A percentile compares a stretch with the other conserved stretches of the same genome.
phyloP scores from a whole-genome alignment of 2,329 filamentous ascomycete species.

The Myriosclerotinia scirpicola region DNA sequence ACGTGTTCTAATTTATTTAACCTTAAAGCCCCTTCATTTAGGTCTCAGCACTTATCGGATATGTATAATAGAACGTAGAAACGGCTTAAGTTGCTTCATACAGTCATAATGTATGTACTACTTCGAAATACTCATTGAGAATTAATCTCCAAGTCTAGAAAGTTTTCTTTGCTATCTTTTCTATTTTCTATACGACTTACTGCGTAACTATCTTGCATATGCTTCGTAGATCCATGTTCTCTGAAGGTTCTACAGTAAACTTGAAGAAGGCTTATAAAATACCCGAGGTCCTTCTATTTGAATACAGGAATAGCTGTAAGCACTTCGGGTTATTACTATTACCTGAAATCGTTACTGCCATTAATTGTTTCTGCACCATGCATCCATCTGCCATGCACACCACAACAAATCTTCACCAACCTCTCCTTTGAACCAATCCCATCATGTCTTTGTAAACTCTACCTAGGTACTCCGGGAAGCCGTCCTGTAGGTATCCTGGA shows the following conservation, averaged over 20 bases:
- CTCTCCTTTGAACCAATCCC: constrained; percentile 4
- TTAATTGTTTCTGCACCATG: neutral
- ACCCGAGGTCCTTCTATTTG: neutral
- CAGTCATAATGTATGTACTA: no score
- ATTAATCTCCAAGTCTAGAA: neutral
- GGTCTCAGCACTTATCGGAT: neutral
- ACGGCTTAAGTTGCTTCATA: neutral
- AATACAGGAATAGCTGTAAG: neutral
- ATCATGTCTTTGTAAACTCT: neutral
- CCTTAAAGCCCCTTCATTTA: constrained; percentile 11
- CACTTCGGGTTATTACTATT: constrained; percentile 5
- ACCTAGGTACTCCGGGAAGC: constrained; percentile 2
- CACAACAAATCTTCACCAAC: constrained; percentile 6
- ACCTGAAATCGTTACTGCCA: constrained; percentile 5
- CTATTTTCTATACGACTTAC: neutral
- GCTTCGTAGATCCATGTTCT: constrained; percentile 1
- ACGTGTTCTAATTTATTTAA: neutral
- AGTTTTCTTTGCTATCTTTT: neutral
- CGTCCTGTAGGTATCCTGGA: constrained; percentile 10
- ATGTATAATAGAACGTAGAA: neutral
- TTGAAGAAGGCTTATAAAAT: neutral
- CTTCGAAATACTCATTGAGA: neutral
- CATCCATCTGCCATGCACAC: neutral
- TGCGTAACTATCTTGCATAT: neutral
- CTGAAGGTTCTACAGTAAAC: neutral